A percentile compares a stretch with the other conserved stretches of the same genome.
These are phyloP conservation scores for Paragyromitra xinjiangensis DNA, from an alignment of 495 filamentous ascomycete genomes.

Conservation along the genomic window DNA sequence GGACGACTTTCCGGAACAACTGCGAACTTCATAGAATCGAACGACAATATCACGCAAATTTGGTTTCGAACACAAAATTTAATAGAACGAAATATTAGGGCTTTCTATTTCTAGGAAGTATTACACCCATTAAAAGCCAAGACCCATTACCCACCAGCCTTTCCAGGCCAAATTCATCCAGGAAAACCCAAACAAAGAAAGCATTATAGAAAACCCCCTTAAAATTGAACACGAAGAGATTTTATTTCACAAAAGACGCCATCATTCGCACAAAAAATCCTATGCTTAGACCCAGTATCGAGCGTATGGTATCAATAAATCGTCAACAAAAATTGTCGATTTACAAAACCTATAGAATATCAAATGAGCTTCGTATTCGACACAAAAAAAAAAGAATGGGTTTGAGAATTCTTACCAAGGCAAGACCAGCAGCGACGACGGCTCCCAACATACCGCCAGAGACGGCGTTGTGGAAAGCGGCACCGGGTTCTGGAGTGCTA, in stretches of 20 bases:
- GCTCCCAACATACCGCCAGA: conserved; percentile 56
- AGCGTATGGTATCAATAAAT: conserved; percentile 48
- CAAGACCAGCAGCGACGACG: conserved; percentile 56
- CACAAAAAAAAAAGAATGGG: not conserved
- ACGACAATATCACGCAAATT: not conserved
- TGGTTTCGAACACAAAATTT: not conserved
- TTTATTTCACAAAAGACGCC: conserved; percentile 53
- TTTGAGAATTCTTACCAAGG: conserved; percentile 48
- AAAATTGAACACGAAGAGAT: conserved; percentile 51
- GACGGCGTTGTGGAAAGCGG: conserved; percentile 54
- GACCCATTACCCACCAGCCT: conserved; percentile 39
- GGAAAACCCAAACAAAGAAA: conserved; percentile 41
- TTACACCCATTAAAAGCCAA: conserved; percentile 51
- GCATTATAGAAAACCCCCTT: conserved; percentile 39
- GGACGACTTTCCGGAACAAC: not conserved
- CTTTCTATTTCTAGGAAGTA: conserved; percentile 52
- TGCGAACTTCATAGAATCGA: not conserved
- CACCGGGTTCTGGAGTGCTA: conserved; percentile 20
- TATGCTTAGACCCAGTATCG: conserved; percentile 15
- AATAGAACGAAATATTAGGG: conserved; percentile 46
- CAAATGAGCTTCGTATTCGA: conserved; percentile 22
- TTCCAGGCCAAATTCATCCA: conserved; percentile 23
- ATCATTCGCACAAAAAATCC: conserved; percentile 34
- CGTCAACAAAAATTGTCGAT: conserved; percentile 47
- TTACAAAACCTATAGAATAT: conserved; percentile 53